Evolutionary conservation across 768 basidiomycete species (phyloP), one percentile per base, ranked within the genome.

Genomic region (Cyclocybe aegerita): DNA sequence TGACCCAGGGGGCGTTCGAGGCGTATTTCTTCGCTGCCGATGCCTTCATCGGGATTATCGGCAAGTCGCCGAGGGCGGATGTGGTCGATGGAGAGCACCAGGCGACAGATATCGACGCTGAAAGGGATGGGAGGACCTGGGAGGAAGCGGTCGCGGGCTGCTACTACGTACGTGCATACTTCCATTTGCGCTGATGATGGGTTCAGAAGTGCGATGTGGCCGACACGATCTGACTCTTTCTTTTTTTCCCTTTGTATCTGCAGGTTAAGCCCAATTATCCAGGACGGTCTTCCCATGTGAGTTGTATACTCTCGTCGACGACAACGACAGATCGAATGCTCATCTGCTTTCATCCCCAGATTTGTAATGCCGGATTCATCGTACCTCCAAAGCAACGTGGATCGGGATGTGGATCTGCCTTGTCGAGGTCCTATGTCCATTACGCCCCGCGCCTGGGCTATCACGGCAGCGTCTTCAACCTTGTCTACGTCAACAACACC

Each of bases 321-420:
- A 2, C 23, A 23, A 2, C 1, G 23, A 23, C 23, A 5, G 23
- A 23, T 23, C 0, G 23, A 23, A 23, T 23, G 5, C 23, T 23
- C 23, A 23, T 23, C 23, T 23, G 2, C 0, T 23, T 23, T 2
- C 23, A 23, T 23, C 4, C 23, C 5, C 57, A 92, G 86, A 89
- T 89, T 53, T 93, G 91, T 69, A 97, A 96, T 60, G 93, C 81
- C 3, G 95, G 94, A 2, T 97, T 97, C 68, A 73, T 97, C 32
- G 85, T 94, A 6, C 82, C 86, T 15, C 74, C 80, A 4, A 60
- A 60, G 0, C 81, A 84, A 31, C 78, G 91, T 16, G 82, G 82
- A 2, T 69, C 73, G 33, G 84, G 87, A 29, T 82, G 86, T 60
- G 95, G 93, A 12, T 69, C 71, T 37, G 72, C 80, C 6, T 79